Evolutionary conservation across 768 basidiomycete species (phyloP), one percentile per base, ranked within the genome.

Genomic region (Obba rivulosa): DNA sequence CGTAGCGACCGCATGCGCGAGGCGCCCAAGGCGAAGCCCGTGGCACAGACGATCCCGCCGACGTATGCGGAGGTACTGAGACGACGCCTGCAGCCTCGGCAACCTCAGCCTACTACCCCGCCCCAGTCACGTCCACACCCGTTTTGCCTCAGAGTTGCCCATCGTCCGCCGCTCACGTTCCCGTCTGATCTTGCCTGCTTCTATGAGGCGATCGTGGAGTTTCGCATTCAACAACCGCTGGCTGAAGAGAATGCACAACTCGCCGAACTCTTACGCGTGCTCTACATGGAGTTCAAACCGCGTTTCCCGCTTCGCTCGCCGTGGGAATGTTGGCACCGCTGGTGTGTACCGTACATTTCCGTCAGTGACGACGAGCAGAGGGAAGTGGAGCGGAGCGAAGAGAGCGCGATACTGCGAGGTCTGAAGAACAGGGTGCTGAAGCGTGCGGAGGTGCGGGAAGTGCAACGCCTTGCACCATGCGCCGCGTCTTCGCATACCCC

Each of bases 241-340:
- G 28, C 28, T 7, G 28, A 13, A 5, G 13, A 13, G 5, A 31
- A 31, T 31, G 28, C 5, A 13, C 28, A 31, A 13, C 28, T 31
- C 28, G 28, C 28, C 5, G 28, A 31, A 5, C 28, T 31, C 28
- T 13, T 31, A 13, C 28, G 28, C 13, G 28, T 31, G 28, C 23
- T 56, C 18, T 56, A 52, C 41, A 20, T 35, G 1, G 41, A 40
- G 39, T 46, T 49, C n/a, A 41, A 47, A 24, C 23, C 55, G 42
- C 47, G 46, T 16, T 56, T 48, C 24, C 48, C 55, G 0, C 41
- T 50, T 23, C 47, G 55, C 18, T 48, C 48, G 14, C 39, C 51
- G 10, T 56, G 55, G 55, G 55, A 56, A 42, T 50, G 48, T 36
- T 56, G 55, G 55, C 55, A 56, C 34, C 55, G 55, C 17, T 56